Conservation (phyloP, 805 yeast species). For the Sugiyamaella lignohabitans region DNA sequence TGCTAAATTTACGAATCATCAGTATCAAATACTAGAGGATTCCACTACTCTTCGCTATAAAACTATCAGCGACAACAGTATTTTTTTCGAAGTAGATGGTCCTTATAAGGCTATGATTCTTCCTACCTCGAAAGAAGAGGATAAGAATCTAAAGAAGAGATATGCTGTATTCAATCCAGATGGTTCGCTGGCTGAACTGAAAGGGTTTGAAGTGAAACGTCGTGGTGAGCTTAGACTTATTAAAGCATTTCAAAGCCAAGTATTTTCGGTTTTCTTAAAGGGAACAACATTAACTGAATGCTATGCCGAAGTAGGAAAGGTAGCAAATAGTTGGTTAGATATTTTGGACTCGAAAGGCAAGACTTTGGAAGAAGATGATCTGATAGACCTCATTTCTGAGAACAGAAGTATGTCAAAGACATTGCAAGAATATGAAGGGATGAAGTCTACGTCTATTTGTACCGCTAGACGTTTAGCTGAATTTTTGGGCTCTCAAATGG, state of each 20-base stretch:
- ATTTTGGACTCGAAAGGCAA: slow-evolving; percentile 82
- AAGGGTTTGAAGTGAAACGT: slow-evolving; percentile 94
- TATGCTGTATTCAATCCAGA: slow-evolving; percentile 96
- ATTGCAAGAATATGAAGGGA: slow-evolving; percentile 78
- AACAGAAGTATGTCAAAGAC: slow-evolving; percentile 93
- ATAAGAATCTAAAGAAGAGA: slow-evolving; percentile 90
- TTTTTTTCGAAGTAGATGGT: slow-evolving; percentile 97
- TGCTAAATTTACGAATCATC: slow-evolving; percentile 84
- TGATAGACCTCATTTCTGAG: slow-evolving; percentile 91
- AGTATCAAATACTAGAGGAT: slow-evolving; percentile 81
- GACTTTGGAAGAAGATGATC: slow-evolving; percentile 86
- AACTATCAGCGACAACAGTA: slow-evolving; percentile 81
- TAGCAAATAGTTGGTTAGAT: slow-evolving; percentile 95
- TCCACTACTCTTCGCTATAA: slow-evolving; percentile 61
- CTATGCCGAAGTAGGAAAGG: slow-evolving; percentile 81
- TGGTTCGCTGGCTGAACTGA: slow-evolving; percentile 88
- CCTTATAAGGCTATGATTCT: slow-evolving; percentile 96
- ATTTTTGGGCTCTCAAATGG: slow-evolving; percentile 93
- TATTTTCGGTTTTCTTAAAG: slow-evolving; percentile 83
- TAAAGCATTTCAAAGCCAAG: slow-evolving; percentile 91
- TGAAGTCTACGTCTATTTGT: slow-evolving; percentile 91
- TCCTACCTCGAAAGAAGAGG: slow-evolving; percentile 97
- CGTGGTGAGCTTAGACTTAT: slow-evolving; percentile 93
- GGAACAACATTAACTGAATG: slow-evolving; percentile 76
- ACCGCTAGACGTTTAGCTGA: slow-evolving; percentile 93